Evolutionary conservation across 345 rosid species (phyloP), one percentile per base, ranked within the genome.

Genomic region (Hirschfeldia incana): DNA sequence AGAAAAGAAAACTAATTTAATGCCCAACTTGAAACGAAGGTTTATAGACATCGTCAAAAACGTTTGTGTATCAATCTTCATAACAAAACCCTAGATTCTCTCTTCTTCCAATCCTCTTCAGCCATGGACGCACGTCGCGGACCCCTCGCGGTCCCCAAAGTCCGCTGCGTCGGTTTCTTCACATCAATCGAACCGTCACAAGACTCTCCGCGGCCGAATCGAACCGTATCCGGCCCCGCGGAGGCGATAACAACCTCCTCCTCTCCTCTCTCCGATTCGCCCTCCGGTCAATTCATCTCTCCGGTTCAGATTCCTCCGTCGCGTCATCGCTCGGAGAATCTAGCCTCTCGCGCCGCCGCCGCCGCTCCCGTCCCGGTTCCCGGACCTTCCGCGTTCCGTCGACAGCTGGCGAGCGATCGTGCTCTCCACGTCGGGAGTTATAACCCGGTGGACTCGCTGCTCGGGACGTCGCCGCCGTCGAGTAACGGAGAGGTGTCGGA

Each of bases 161-260:
- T 91, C 68, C 92, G 93, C 29, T 92, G 85, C n/a, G 92, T 91
- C 42, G 97, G 97, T 15, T 91, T 91, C 86, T 81, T 88, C 53
- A 82, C 93, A 17, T 79, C 85, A 28, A 85, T 86, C 80, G 88
- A 86, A 4, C 85, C 88, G 12, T 79, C 84, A 16, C 72, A 70
- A 13, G 84, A 83, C 7, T 73, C 67, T 3, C 80, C 67, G 10
- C 83, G 73, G 21, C 86, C 91, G 1, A 42, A 58, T 61, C 87
- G 89, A 34, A 77, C 74, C 72, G 89, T 82, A 37, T 88, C 97
- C 6, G 85, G 83, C 44, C 89, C 92, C 5, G 84, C 76, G 0
- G 84, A 77, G 6, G 61, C 88, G 42, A 30, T 84, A 12, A 29
- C 57, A 12, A 29, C 57, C 30, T 83, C 91, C n/a, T 65, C 80